A percentile compares a stretch with the other conserved stretches of the same genome.
Evolutionary conservation across 2,329 filamentous ascomycete genomes (phyloP).

Genomic region (Passalora sequoiae): DNA sequence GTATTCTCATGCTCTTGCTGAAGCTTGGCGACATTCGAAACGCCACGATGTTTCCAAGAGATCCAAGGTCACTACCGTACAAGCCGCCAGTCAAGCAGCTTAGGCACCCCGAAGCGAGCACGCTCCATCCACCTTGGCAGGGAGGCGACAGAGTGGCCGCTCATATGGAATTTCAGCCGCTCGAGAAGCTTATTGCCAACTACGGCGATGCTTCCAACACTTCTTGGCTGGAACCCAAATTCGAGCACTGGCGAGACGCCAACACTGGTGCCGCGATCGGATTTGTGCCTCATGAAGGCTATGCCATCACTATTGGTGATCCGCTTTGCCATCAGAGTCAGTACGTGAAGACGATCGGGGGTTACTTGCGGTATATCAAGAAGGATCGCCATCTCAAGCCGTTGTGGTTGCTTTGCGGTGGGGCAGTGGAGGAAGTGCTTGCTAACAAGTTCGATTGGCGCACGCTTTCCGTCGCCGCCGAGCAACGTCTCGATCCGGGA

Average conservation of each 20-base stretch:
- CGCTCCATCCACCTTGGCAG: constrained; percentile 63
- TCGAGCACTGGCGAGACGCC: constrained; percentile 78
- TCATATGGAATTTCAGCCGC: constrained; percentile 57
- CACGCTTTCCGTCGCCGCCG: constrained; percentile 79
- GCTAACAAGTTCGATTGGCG: constrained; percentile 79
- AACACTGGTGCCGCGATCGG: constrained; percentile 76
- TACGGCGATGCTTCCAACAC: constrained; percentile 94
- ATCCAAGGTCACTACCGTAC: constrained; percentile 78
- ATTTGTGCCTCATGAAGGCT: constrained; percentile 71
- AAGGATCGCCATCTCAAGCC: constrained; percentile 69
- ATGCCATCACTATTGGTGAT: constrained; percentile 79
- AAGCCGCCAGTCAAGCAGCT: constrained; percentile 59
- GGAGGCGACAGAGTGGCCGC: constrained; percentile 46
- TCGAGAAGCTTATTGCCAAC: constrained; percentile 88
- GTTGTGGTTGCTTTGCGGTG: constrained; percentile 82
- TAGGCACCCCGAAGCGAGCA: constrained; percentile 84
- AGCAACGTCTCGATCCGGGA: constrained; percentile 75
- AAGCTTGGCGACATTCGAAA: constrained; percentile 85
- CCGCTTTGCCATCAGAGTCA: constrained; percentile 78
- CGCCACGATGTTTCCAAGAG: constrained; percentile 79
- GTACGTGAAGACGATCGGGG: constrained; percentile 65
- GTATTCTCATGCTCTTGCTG: constrained; percentile 78
- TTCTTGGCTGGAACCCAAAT: constrained; percentile 85
- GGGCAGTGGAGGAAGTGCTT: constrained; percentile 72
- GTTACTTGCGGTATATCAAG: constrained; percentile 70